Base-by-base conservation (phyloP, 176 grass and related monocot species). In the Aegilops tauschii region DNA sequence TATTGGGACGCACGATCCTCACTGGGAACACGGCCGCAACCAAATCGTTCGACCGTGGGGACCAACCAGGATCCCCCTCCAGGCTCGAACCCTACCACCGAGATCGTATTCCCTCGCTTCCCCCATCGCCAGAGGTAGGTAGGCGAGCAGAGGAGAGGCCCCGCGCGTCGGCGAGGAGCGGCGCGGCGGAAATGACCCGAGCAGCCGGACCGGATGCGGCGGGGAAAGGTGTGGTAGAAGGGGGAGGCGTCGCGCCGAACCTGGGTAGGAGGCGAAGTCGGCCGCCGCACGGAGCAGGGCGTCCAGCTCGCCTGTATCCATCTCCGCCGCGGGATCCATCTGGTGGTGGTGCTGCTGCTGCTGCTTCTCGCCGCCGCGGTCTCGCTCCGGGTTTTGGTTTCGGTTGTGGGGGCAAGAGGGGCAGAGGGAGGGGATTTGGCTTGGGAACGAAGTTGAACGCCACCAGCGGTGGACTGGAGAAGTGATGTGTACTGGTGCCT, bases 241-340 rank as follows among this genome's bases (percentile, higher is more conserved):
- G 12, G 9, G 35, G 6, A 30, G 27, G 14, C 44, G 35, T 34
- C 77, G 88, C 25, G 72, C 47, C 58, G 18, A 10, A 25, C 96
- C 96, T 32, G 96, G 90, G 82, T 91, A 95, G 50, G 93, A 91
- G 40, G 79, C 93, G 84, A 98, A 98, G 34, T 94, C 92, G 10
- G 87, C 82, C 18, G 96, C 93, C 42, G 88, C 96, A 27, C 65
- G 75, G 29, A 94, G 82, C 85, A 98, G 29, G 37, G 85, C 83
- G 47, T 68, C 37, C 44, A 91, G 64, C 44, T 94, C 93, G 45
- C 73, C 72, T 73, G 86, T 25, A 25, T 86, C 82, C 62, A 69
- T 20, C 27, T 72, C 37, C 64, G 52, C 39, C 81, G 70, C 74
- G 47, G 65, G 56, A 30, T 93, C 91, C 93, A 83, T 92, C 73